These are phyloP conservation scores for Cladosporium sp. DNA, from an alignment of 2,329 filamentous ascomycete genomes.

Conservation along the genomic window DNA sequence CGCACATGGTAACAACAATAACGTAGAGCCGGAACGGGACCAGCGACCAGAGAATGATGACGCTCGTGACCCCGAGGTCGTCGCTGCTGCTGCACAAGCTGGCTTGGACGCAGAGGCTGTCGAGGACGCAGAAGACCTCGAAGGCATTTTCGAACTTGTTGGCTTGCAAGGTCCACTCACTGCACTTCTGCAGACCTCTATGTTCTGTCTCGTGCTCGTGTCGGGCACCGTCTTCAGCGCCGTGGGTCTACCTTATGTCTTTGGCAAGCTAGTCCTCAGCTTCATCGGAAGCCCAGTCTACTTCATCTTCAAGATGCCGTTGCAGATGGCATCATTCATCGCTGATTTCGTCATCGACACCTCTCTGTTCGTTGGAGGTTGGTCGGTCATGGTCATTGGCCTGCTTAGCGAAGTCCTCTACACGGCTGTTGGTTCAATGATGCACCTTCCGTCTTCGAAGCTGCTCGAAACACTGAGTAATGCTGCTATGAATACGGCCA, in stretches of 20 bases:
- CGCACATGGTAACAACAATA: constrained; percentile 39
- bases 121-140: constrained; percentile 86
- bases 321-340: constrained; percentile 69
- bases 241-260: constrained; percentile 88
- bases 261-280: constrained; percentile 81
- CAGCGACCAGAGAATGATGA: constrained; percentile 25
- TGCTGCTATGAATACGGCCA: constrained; percentile 24
- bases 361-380: constrained; percentile 59
- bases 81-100: constrained; percentile 64
- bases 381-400: constrained; percentile 22
- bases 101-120: constrained; percentile 73
- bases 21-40: constrained; percentile 20
- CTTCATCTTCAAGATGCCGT: constrained; percentile 65
- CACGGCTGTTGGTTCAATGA: not conserved
- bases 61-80: constrained; percentile 54
- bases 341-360: constrained; percentile 81
- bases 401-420: constrained; percentile 4
- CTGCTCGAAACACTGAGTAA: constrained; percentile 2
- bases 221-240: constrained; percentile 81
- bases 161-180: constrained; percentile 93
- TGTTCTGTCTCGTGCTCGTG: constrained; percentile 90
- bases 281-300: constrained; percentile 74
- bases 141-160: constrained; percentile 92
- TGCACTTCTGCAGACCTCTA: constrained; percentile 87
- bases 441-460: constrained; percentile 1